Evolutionary conservation across 164 flowering plant genomes (phyloP), one percentile per base, ranked within the genome.

Genomic region (Cinnamomum micranthum): DNA sequence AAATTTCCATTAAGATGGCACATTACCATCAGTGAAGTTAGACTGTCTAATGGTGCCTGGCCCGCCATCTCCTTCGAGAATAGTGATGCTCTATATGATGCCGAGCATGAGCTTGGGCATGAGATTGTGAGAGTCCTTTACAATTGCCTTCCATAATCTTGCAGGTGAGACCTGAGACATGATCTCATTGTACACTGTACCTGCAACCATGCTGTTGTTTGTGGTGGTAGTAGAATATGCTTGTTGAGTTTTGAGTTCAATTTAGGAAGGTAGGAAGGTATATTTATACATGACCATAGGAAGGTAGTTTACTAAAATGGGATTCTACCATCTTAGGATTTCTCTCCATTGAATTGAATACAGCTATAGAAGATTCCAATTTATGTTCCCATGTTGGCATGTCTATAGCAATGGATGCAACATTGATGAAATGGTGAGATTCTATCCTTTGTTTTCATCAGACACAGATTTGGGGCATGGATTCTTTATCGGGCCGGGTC

Each of bases 61-160:
- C 5, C 76, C 76, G 23, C 76, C 76, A 50, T 73, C 76, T 35
- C 76, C 76, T n/a, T 73, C 25, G 59, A 74, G 55, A 24, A 76
- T n/a, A 7, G 31, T 75, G 13, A 77, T 63, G 59, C 74, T 80
- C 15, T 75, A 59, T 52, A 80, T 71, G 25, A 63, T 65, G 11
- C 77, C 70, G 25, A 80, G 79, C 12, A 75, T 50, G 24, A 80
- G 52, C 72, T 76, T 79, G 51, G 81, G 81, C 7, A 73, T n/a
- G 50, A 79, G 67, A 47, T 31, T 47, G 24, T 76, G 74, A 2
- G 74, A 69, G 41, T 79, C 79, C n/a, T 73, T 68, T 1, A 73
- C 55, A 0, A 41, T 47, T 4, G 78, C 76, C 58, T 69, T 76
- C 76, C 73, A 79, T 47, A 79, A 58, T 63, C 79, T 73, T 0